These are phyloP conservation scores for Backusella luteola DNA, from an alignment of 192 early-diverging fungal genomes.

Conservation along the genomic window DNA sequence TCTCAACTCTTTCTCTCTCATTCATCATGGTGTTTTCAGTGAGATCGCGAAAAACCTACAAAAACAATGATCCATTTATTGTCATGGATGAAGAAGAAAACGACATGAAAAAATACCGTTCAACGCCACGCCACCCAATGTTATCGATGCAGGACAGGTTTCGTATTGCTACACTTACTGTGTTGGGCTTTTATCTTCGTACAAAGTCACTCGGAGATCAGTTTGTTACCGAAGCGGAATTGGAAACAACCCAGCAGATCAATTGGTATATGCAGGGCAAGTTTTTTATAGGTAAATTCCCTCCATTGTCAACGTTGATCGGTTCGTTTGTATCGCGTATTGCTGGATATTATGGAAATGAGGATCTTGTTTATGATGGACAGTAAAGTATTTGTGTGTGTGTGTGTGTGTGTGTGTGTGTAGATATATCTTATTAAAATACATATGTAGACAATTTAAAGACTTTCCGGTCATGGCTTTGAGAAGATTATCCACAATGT, in stretches of 20 bases:
- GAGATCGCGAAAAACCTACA: not conserved
- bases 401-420: not conserved
- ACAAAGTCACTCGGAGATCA: not conserved
- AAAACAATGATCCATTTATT: not conserved
- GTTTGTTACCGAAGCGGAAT: conserved; percentile 3
- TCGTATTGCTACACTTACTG: not conserved
- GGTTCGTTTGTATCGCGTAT: conserved; percentile 8
- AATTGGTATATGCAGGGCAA: conserved; percentile 25
- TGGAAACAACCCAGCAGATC: conserved; percentile 15
- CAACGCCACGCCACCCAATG: not conserved
- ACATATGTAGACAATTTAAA: not conserved
- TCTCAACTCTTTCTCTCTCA: not conserved
- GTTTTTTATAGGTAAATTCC: conserved; percentile 24
- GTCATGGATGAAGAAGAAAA: not conserved
- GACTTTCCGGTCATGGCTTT: conserved; percentile 72
- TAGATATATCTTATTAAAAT: not conserved
- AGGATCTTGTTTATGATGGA: conserved; percentile 26
- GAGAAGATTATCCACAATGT: conserved; percentile 70
- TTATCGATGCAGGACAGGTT: not conserved
- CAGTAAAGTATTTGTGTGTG: conserved; percentile 13
- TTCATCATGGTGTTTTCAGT: not conserved
- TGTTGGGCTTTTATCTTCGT: not conserved
- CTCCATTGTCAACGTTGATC: conserved; percentile 23
- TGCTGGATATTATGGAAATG: conserved; percentile 25
- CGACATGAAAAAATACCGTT: not conserved